Evolutionary conservation across 805 yeast species (phyloP), one percentile per base, ranked within the genome.

Genomic region (Lipomyces lipofer): DNA sequence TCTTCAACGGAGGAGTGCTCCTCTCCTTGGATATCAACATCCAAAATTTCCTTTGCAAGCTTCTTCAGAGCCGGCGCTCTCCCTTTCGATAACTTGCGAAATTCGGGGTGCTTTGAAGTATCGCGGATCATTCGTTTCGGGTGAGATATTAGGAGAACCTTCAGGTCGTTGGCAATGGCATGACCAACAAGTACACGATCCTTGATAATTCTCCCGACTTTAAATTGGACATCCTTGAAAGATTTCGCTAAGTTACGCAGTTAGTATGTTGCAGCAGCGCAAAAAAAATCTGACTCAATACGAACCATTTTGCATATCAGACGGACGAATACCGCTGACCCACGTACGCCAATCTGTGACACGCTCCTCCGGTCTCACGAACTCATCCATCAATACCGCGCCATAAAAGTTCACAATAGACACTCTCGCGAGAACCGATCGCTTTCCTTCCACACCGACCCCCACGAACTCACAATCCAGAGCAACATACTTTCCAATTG

Each of bases 391-490:
- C 0, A 91, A 66, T 0, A 81, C 76, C 59, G 80, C 79, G 0
- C 97, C 97, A 65, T 80, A 84, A 67, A 77, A 88, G 67, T 91
- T 89, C 2, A 91, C 97, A 10, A 91, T 73, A 0, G 97, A 88
- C 0, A 90, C 94, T 62, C 97, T 77, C 0, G 96, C 97, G 13
- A 91, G 73, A 1, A 84, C 92, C 4, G 89, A 82, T 33, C 65
- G 64, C 8, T 67, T 55, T 4, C 95, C 95, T 8, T 82, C 84
- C 4, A 78, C 80, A 0, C 96, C 97, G 1, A 86, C 84, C 9
- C 97, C 97, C 1, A 91, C 97, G 74, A 91, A 90, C 64, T 91
- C 98, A 73, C 97, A 90, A 70, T 91, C 98, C 57, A 91, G 80
- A 1, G 96, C 88, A 1, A 90, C 56, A 62, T 79, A 90, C 64